phyloP scores from a whole-genome alignment of 345 rosid species.

The Sisymbrium altissimum region DNA sequence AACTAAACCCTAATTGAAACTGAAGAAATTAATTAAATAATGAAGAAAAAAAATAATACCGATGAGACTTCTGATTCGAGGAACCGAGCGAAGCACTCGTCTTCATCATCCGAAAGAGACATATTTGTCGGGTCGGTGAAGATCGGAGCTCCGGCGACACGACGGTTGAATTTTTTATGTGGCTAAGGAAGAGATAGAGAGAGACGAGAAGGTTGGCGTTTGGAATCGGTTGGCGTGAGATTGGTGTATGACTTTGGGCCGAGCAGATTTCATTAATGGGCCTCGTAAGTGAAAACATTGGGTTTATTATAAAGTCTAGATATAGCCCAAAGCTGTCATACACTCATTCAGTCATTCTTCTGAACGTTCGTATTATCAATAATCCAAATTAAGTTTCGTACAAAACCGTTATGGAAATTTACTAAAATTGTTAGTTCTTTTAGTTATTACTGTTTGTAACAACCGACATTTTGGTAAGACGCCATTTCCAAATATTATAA shows the following conservation, averaged over 20 bases:
- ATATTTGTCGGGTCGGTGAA: constrained; percentile 22
- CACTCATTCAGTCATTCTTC: too few species aligned
- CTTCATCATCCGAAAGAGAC: constrained; percentile 66
- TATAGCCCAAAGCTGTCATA: neutral
- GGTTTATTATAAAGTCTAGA: neutral
- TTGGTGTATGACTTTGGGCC: constrained; percentile 19
- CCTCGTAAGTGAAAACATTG: neutral
- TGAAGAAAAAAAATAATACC: constrained; percentile 20
- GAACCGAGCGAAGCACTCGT: constrained; percentile 59
- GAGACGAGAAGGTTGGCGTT: neutral
- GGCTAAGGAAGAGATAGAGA: constrained; percentile 21
- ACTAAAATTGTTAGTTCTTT: too few species aligned
- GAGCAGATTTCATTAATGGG: neutral
- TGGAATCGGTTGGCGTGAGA: constrained; percentile 26
- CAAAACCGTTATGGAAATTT: too few species aligned
- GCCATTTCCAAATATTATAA: too few species aligned
- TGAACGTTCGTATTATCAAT: too few species aligned
- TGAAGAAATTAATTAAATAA: neutral
- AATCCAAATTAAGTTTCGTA: neutral
- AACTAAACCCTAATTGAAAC: constrained; percentile 9
- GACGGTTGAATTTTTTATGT: neutral
- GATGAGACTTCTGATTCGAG: constrained; percentile 76
- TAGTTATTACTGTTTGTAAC: too few species aligned
- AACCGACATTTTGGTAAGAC: too few species aligned
- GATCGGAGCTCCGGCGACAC: constrained; percentile 29